Evolutionary conservation across 371 early-diverging fungal species (phyloP), one percentile per base, ranked within the genome.

Genomic region (Rhizopus delemar): DNA sequence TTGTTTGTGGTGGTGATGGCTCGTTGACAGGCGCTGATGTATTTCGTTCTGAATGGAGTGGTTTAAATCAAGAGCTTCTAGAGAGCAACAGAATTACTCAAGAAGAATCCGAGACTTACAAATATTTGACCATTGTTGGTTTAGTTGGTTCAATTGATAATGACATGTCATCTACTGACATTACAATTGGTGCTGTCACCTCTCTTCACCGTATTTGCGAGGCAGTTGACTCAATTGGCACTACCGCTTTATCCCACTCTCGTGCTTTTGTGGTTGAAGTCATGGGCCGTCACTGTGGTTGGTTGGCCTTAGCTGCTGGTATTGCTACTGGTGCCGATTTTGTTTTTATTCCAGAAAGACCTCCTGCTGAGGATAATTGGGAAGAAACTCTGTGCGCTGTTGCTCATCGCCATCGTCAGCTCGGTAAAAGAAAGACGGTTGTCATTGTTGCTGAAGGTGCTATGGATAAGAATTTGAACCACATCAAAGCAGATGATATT

Each of bases 201-300:
- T 93, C 98, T 11, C 82, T 99, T 51, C 96, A 97, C 70, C 88
- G 99, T 53, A 97, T 99, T 60, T 95, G 99, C 71, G 99, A 99
- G 74, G 78, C 91, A 35, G 90, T 99, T 3, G 99, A 99, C 69
- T 89, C 93, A 3, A 87, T 99, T 48, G 85, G 90, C 36, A 92
- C 94, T 36, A 99, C 99, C 3, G 99, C 99, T 32, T 77, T 87
- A 31, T 97, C 97, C 49, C 99, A 99, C 74, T 90, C 93, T 45
- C 91, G 99, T 53, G 97, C 97, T 0, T 99, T 99, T 77, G 97
- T 99, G 0, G 87, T 99, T 38, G 99, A 99, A 73, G 99, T 98
- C 9, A 99, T 99, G 99, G 99, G 99, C 7, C 89, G 99, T 46
- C 93, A 97, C 69, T 99, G 99, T 73, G 99, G 99, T 29, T 99